Evolutionary conservation across 495 filamentous ascomycete genomes (phyloP), one percentile per base, ranked within the genome.

Genomic region (Cercophora samala): DNA sequence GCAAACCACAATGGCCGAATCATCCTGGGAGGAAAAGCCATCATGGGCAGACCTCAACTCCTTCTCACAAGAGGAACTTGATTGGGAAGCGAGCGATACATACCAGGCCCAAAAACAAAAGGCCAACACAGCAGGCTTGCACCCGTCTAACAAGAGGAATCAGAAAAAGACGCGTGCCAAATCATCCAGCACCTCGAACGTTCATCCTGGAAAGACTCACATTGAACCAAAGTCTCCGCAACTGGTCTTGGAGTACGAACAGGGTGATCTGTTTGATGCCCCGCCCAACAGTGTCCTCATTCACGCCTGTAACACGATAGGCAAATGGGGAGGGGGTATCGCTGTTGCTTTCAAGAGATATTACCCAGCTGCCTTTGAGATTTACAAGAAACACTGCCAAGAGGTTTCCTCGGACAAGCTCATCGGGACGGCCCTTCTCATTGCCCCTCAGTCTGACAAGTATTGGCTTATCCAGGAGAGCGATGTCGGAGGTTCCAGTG

Each of bases 251-350:
- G 56, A 58, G 26, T 58, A 71, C 29, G 52, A 65, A 6, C 15
- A 22, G 0, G 70, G 68, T 62, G 64, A 77, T 64, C 52, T 75
- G 56, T 76, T 76, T 66, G 51, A 62, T 23, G 69, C 69, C n/a
- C 73, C 74, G 5, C 64, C 68, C 19, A 58, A 65, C 51, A 62
- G 71, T 5, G 64, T 75, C 46, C 65, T 77, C 53, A 76, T 76
- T 66, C 69, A 74, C 70, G 68, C 74, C 24, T 76, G 74, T 68
- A 76, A 75, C 65, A 19, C 51, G 46, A 8, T 65, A 13, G 74
- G 73, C 46, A 63, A 62, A 23, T 76, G 71, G 73, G 60, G 66
- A 46, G 70, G 62, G 61, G 73, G 73, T 29, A 72, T 76, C 60
- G 70, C 74, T 23, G 24, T 21, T 0, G 64, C 55, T 24, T 77